Conservation (phyloP, 805 yeast genomes). For the Teunomyces pallodes region DNA sequence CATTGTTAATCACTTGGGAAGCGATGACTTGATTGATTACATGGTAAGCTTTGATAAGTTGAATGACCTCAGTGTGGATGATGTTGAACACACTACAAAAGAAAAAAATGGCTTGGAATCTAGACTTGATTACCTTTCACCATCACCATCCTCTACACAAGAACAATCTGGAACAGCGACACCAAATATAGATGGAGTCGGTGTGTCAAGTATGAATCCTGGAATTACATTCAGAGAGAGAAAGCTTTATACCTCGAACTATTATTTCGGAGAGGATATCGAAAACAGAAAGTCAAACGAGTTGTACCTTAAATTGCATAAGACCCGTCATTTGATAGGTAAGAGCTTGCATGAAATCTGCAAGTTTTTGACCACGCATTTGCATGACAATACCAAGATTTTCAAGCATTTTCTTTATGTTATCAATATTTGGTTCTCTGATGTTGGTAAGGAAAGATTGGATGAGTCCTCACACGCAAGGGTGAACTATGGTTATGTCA, state of each 20-base stretch:
- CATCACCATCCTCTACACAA: slow-evolving; percentile 8
- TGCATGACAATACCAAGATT: slow-evolving; percentile 62
- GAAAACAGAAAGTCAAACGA: slow-evolving; percentile 39
- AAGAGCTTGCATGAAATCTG: slow-evolving; percentile 58
- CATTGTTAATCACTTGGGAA: slow-evolving; percentile 20
- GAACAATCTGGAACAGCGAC: slow-evolving; percentile 41
- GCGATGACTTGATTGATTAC: slow-evolving; percentile 16
- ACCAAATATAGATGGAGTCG: slow-evolving; percentile 43
- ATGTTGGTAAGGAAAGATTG: slow-evolving; percentile 71
- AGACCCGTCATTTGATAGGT: slow-evolving; percentile 59
- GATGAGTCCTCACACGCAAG: slow-evolving; percentile 56
- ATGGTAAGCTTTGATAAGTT: slow-evolving; percentile 7
- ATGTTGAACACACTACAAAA: slow-evolving; percentile 18
- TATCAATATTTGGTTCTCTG: slow-evolving; percentile 73
- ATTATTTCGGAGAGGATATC: slow-evolving; percentile 57
- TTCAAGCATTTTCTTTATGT: slow-evolving; percentile 62
- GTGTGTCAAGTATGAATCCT: slow-evolving; percentile 50
- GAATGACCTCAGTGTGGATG: slow-evolving; percentile 8
- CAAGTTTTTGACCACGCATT: slow-evolving; percentile 43
- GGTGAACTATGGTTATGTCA: slow-evolving; percentile 55
- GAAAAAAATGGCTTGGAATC: slow-evolving; percentile 5
- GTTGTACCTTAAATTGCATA: slow-evolving; percentile 50
- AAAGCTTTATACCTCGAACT: slow-evolving; percentile 61
- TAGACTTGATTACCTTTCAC: slow-evolving; percentile 6
- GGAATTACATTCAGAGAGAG: slow-evolving; percentile 56